phyloP scores from a whole-genome alignment of 306 rosid species.

The Astragalus glycyphyllos region DNA sequence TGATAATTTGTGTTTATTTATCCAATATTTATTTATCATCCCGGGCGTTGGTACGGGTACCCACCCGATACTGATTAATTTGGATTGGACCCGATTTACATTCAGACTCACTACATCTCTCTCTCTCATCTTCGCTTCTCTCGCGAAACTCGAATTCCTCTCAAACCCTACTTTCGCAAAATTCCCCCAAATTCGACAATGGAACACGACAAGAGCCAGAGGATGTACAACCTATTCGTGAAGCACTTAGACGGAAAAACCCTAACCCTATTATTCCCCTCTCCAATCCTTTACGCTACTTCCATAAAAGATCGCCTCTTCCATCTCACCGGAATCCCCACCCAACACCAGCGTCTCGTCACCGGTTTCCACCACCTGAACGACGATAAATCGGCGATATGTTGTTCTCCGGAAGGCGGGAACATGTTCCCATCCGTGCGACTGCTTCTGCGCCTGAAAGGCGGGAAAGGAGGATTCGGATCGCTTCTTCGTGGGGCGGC shows the following conservation, averaged over 20 bases:
- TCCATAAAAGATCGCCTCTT: constrained; percentile 66
- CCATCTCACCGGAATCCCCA: constrained; percentile 71
- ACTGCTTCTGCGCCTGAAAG: constrained; percentile 67
- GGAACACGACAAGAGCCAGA: constrained; percentile 44
- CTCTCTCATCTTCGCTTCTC: not conserved
- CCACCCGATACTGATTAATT: not conserved
- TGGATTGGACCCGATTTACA: not conserved
- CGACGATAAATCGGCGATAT: constrained; percentile 53
- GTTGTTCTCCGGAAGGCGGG: constrained; percentile 48
- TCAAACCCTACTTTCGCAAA: constrained; percentile 33
- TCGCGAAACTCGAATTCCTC: not conserved
- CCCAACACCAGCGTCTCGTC: constrained; percentile 71
- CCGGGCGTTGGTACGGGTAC: not conserved
- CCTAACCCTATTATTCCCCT: constrained; percentile 67
- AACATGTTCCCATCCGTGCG: constrained; percentile 68
- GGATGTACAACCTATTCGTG: constrained; percentile 74
- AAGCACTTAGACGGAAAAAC: constrained; percentile 82
- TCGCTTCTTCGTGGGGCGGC: constrained; percentile 94
- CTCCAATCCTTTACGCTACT: constrained; percentile 52
- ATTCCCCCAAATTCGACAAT: constrained; percentile 39
- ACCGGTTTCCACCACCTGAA: constrained; percentile 64
- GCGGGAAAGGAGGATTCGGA: constrained; percentile 98
- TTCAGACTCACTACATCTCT: not conserved
- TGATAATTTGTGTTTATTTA: too few species aligned
- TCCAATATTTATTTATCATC: too few species aligned